Base-by-base conservation (phyloP, 352 stramenopile genomes). In the Globisporangium mamillatum region DNA sequence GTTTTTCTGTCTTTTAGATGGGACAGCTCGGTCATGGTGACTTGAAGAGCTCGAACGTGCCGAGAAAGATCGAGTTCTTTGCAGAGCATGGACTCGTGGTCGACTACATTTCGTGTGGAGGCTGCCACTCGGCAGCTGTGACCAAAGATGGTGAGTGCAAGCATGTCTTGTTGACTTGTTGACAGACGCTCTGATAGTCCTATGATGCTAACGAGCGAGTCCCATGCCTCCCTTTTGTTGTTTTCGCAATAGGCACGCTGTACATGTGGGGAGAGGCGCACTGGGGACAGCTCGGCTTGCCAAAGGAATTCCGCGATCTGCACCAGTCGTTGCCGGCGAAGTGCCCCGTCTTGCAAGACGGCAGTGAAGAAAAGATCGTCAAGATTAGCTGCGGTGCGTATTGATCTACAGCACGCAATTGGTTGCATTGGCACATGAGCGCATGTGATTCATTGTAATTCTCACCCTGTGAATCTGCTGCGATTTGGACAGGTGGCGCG, bases 211-310 rank as follows among this genome's bases (percentile, higher is more conserved):
- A 59, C 29, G 18, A 24, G 53, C 29, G 18, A 60, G 5, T 41
- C 22, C 27, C 10, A 24, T 24, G 18, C 5, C 20, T 22, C 32
- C 32, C 32, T 27, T 2, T 60, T 58, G 6, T 20, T 60, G 14
- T 29, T 22, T 3, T 12, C 61, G 54, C 0, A 5, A 32, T 27
- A 90, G 81, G 81, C 12, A 75, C 79, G 22, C 54, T 93, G 64
- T 95, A 91, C 78, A 93, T 84, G 84, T 95, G 87, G 87, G 87
- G 87, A 2, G 87, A 95, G 68, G 76, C 85, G 9, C 87, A 93
- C 65, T 95, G 87, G 87, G 85, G 87, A 2, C 87, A 95, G 36
- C 73, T 95, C 25, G 87, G 87, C 9, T 62, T 95, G 25, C 75
- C 82, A 1, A 89, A 88, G 61, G 81, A 91, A 61, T 85, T 82